These are phyloP conservation scores for Pythium sp. DNA, from an alignment of 352 stramenopile genomes.

Conservation along the genomic window DNA sequence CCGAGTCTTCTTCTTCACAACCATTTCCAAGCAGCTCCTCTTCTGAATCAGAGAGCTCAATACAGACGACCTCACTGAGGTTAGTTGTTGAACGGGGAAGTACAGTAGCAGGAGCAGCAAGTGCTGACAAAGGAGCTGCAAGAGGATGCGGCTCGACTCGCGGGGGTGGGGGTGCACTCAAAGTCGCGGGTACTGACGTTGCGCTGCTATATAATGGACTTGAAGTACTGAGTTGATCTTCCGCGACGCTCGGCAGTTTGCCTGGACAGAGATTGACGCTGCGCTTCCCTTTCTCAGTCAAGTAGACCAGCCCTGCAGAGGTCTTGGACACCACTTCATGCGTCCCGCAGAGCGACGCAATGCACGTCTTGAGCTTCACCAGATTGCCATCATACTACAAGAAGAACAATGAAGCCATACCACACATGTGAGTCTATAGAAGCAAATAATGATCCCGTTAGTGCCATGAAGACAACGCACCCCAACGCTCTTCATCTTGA, in stretches of 20 bases:
- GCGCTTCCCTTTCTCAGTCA: constrained; percentile 50
- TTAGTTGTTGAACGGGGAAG: neutral
- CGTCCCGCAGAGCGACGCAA: constrained; percentile 51
- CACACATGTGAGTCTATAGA: neutral
- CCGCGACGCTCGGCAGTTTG: constrained; percentile 7
- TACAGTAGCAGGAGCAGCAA: neutral
- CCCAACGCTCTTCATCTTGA: constrained; percentile 44
- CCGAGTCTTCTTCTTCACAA: neutral
- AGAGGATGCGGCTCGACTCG: neutral
- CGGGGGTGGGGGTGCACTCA: neutral
- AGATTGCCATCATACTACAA: constrained; percentile 53
- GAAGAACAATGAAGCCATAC: neutral
- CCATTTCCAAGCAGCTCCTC: neutral
- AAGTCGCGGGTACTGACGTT: neutral
- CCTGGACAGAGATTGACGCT: constrained; percentile 53
- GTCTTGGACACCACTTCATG: constrained; percentile 57
- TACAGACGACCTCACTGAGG: constrained; percentile 22
- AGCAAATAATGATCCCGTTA: neutral
- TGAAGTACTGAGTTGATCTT: neutral
- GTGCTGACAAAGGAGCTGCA: neutral
- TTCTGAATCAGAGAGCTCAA: constrained; percentile 48
- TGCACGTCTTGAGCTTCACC: constrained; percentile 50
- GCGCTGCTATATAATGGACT: neutral
- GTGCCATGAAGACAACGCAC: constrained; percentile 23
- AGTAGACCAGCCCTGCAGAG: constrained; percentile 37